A percentile compares a stretch with the other conserved stretches of the same genome.
phyloP scores from a whole-genome alignment of 2,329 filamentous ascomycete species.

The Calonectria hawksworthii region DNA sequence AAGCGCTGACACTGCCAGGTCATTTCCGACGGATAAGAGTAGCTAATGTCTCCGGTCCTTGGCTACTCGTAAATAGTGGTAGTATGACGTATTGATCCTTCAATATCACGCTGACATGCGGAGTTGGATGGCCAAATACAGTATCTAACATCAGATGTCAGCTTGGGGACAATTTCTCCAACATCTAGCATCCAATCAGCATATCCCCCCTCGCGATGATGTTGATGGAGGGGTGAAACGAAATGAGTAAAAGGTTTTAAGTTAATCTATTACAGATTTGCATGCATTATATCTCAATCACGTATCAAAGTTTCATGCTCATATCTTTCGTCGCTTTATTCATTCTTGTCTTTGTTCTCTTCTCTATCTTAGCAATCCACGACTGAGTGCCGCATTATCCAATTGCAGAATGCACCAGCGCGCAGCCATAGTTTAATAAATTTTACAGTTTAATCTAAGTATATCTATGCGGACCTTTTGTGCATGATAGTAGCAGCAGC shows the following conservation, averaged over 20 bases:
- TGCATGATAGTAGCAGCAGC: slow-evolving; percentile 45
- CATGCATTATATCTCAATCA: neutral
- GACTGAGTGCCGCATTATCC: neutral
- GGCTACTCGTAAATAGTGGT: neutral
- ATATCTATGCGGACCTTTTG: slow-evolving; percentile 42
- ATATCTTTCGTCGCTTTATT: neutral
- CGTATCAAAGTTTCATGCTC: neutral
- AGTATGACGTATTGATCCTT: neutral
- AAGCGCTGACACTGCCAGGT: neutral
- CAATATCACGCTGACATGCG: neutral
- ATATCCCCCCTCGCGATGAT: neutral
- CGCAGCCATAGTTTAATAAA: neutral
- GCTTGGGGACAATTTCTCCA: neutral
- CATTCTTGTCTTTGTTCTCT: neutral
- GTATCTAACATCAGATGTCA: too few species aligned
- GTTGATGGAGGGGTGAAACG: neutral
- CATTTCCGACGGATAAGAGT: slow-evolving; percentile 8
- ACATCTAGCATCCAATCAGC: neutral
- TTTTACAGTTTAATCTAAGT: neutral
- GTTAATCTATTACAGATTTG: neutral
- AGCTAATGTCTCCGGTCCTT: too few species aligned
- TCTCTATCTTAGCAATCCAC: neutral
- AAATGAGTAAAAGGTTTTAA: neutral
- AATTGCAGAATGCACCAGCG: neutral
- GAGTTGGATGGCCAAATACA: neutral